phyloP scores from a whole-genome alignment of 2,329 filamentous ascomycete genomes.

The Thelonectria rubi region DNA sequence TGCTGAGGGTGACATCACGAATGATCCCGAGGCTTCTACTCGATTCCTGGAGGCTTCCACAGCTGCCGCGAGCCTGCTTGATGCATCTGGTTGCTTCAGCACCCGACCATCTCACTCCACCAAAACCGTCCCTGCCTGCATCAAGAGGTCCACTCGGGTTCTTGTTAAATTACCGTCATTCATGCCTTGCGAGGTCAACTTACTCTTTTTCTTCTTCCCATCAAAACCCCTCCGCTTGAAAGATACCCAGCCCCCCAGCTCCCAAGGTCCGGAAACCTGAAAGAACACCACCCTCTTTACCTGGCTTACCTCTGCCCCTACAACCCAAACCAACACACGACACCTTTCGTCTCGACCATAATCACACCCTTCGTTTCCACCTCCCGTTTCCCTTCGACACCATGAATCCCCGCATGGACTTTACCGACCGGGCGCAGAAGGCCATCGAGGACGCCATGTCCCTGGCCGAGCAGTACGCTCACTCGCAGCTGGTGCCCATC shows the following conservation, averaged over 20 bases:
- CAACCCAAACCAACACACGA: not conserved
- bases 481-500: slow-evolving; percentile 88
- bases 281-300: slow-evolving; percentile 1
- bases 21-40: slow-evolving; percentile 45
- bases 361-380: slow-evolving; percentile 10
- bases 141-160: slow-evolving; percentile 35
- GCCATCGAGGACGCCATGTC: slow-evolving; percentile 88
- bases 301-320: too few species aligned
- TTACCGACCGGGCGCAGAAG: slow-evolving; percentile 92
- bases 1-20: slow-evolving; percentile 48
- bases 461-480: slow-evolving; percentile 87
- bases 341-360: not conserved
- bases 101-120: slow-evolving; percentile 29
- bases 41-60: slow-evolving; percentile 45
- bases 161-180: slow-evolving; percentile 40
- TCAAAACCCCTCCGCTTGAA: slow-evolving; percentile 22
- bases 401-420: slow-evolving; percentile 85
- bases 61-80: slow-evolving; percentile 38
- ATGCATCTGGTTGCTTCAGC: slow-evolving; percentile 37
- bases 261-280: slow-evolving; percentile 34
- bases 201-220: slow-evolving; percentile 24
- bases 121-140: slow-evolving; percentile 30
- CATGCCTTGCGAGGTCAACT: slow-evolving; percentile 13
- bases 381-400: slow-evolving; percentile 41
- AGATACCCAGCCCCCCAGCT: slow-evolving; percentile 35